Evolutionary conservation across 306 rosid genomes (phyloP), one percentile per base, ranked within the genome.

Genomic region (Hippophae tibetana): DNA sequence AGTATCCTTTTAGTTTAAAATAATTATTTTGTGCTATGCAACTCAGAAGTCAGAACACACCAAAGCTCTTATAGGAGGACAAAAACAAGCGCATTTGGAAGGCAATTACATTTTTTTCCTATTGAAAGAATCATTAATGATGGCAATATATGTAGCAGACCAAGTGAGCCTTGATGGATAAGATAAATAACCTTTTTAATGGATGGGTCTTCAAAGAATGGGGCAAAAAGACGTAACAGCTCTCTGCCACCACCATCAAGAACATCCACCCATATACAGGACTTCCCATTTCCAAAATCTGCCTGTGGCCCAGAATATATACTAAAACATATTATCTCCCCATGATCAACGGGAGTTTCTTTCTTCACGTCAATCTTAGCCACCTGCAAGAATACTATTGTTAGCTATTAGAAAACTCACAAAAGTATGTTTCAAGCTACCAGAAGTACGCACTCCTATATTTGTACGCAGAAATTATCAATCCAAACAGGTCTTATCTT

Each of bases 241-340:
- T 81, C 84, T 74, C 73, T 74, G 63, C 96, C 95, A 13, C 92
- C 98, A 69, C 98, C 98, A 72, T 90, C 98, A 74, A 90, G 96
- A 74, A 90, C 82, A 78, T 90, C 98, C 60, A 90, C 98, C 98
- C 98, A 90, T 62, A 90, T 78, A 76, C 92, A 90, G 42, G 96
- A 87, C 67, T 90, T 90, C 58, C 96, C 92, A 72, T 76, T 67
- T 56, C 98, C 98, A 69, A 87, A 87, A 79, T 90, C 92, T 77
- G 81, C 92, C 66, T 72, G 75, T 57, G 95, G 82, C 69, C 96
- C 90, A 52, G 84, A 79, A 78, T 83, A 85, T 56, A 90, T 81
- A 64, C 98, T 90, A 81, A 90, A 85, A 83, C 98, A 90, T 66
- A 78, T 87, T 64, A 90, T 81, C 74, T 90, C 89, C 71, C 98